A percentile compares a stretch with the other conserved stretches of the same genome.
These are phyloP conservation scores for Gossypium davidsonii DNA, from an alignment of 441 rosid genomes.

Conservation along the genomic window DNA sequence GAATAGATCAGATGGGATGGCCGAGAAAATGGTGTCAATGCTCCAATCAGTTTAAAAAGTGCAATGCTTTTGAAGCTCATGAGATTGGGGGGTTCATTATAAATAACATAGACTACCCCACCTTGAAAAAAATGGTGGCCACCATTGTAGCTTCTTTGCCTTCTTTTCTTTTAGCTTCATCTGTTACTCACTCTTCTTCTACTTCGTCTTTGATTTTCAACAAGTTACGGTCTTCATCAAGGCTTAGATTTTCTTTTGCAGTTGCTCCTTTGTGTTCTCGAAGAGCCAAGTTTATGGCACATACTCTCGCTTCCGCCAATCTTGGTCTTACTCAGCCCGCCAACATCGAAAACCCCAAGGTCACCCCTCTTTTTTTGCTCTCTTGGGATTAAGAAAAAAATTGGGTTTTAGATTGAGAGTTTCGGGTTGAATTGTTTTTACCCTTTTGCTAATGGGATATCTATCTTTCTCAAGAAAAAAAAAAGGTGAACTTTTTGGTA, in stretches of 20 bases:
- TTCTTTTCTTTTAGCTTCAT: constrained; percentile 20
- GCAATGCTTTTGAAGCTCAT: neutral
- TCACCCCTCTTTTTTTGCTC: neutral
- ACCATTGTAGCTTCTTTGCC: constrained; percentile 51
- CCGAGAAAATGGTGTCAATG: neutral
- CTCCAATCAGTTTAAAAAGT: neutral
- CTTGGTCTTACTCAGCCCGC: constrained; percentile 78
- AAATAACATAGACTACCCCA: constrained; percentile 15
- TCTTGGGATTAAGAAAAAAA: neutral
- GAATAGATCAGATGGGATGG: neutral
- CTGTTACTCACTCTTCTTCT: constrained; percentile 15
- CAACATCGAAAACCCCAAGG: constrained; percentile 49
- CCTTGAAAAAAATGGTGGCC: constrained; percentile 42
- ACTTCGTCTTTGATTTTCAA: constrained; percentile 13
- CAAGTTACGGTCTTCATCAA: constrained; percentile 22
- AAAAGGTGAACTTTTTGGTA: neutral
- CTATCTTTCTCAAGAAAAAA: neutral
- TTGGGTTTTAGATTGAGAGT: neutral
- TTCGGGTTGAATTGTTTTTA: neutral
- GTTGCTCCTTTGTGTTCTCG: constrained; percentile 30
- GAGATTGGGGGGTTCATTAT: neutral
- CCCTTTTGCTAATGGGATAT: neutral
- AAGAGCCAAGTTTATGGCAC: constrained; percentile 46
- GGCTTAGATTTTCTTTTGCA: constrained; percentile 33
- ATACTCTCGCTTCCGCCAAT: constrained; percentile 48